Evolutionary conservation across 768 basidiomycete genomes (phyloP), one percentile per base, ranked within the genome.

Genomic region (Lactifluus pinguis): DNA sequence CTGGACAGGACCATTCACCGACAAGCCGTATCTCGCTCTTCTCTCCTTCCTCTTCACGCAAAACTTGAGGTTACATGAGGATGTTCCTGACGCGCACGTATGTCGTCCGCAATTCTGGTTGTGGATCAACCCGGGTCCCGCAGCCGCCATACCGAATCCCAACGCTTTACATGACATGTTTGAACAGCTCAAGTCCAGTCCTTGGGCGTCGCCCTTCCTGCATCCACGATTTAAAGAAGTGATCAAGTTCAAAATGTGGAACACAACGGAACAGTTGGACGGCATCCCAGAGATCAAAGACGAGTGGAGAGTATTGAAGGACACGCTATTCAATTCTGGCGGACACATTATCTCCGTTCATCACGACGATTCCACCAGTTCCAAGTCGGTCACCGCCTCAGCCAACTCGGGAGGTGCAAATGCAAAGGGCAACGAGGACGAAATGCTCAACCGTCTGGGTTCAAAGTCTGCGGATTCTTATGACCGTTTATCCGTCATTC

Each of bases 51-150:
- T 98, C 39, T 98, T 86, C 76, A 97, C 95, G 3, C 97, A 99
- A 72, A 97, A 97, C 69, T 82, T 89, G 15, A 92, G 88, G 14
- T 77, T 99, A 29, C 86, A 95, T 55, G 69, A 75, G 30, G 76
- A 79, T 62, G 73, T 78, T 4, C 70, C 73, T n/a, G 76, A 83
- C 55, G 63, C 81, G 1, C 68, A 69, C 2, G 78, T 84, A 29
- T 99, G 97, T 72, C 81, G 93, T 39, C 92, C 97, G 1, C 84
- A 95, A 68, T 89, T 98, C 70, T 98, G 93, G 93, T 73, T 98
- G 52, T 99, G 95, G 95, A 95, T 98, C 71, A 98, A 95, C 70
- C 94, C 95, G 9, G 95, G 93, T n/a, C 93, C 94, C 3, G 94
- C 95, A 14, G 92, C 93, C 0, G 80, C 88, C 11, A 80, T 93